Evolutionary conservation across 306 rosid species (phyloP).

Genomic region (Albizia julibrissin): DNA sequence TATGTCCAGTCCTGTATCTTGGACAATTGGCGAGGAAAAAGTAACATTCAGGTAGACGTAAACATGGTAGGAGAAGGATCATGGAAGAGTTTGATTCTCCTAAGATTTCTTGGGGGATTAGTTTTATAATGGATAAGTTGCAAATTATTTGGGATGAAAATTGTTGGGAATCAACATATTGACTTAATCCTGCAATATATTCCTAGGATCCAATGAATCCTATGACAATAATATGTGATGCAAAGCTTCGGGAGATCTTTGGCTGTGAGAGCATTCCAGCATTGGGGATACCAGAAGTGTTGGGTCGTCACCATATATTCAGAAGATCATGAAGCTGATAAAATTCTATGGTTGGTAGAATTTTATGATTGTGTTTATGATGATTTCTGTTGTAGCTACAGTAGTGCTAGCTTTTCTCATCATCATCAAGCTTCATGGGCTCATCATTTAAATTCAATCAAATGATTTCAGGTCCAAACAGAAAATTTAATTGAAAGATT

Average conservation of each 20-base stretch:
- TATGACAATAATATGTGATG: slow-evolving; percentile 68
- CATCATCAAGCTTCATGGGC: not conserved
- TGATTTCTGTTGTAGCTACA: slow-evolving; percentile 15
- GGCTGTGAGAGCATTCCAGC: slow-evolving; percentile 83
- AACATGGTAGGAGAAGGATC: not conserved
- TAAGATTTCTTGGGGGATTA: not conserved
- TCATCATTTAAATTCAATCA: not conserved
- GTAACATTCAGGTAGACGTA: not conserved
- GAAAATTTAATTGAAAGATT: not conserved
- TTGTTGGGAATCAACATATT: slow-evolving; percentile 26
- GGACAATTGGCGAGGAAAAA: not conserved
- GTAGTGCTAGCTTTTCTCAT: not conserved
- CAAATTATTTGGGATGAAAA: slow-evolving; percentile 13
- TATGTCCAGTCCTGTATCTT: not conserved
- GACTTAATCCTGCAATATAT: slow-evolving; percentile 30
- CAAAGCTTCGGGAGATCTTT: slow-evolving; percentile 76
- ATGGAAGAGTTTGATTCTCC: slow-evolving; percentile 4
- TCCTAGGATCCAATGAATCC: slow-evolving; percentile 77
- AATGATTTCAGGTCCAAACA: not conserved
- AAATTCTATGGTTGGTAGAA: slow-evolving; percentile 49
- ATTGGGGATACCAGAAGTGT: slow-evolving; percentile 72
- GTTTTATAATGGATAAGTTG: slow-evolving; percentile 1
- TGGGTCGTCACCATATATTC: slow-evolving; percentile 70
- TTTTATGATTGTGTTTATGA: slow-evolving; percentile 7
- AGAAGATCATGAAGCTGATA: slow-evolving; percentile 65